Percentiles rank a stretch among this genome's conserved stretches.
These are phyloP conservation scores for Phytopythium oedochilum DNA, from an alignment of 352 stramenopile genomes.

Conservation along the genomic window DNA sequence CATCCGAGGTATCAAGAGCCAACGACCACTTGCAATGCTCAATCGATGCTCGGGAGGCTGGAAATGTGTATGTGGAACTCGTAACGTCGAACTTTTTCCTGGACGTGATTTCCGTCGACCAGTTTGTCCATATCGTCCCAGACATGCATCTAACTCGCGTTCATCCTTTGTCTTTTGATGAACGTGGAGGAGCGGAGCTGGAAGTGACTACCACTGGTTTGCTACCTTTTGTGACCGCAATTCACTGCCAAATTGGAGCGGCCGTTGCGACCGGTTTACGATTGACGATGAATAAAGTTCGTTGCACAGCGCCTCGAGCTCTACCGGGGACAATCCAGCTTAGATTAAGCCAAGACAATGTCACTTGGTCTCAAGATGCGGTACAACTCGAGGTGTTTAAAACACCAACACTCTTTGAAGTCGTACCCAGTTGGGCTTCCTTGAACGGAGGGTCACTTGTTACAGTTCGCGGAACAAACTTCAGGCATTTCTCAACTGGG, in stretches of 20 bases:
- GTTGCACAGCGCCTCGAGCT: constrained; percentile 22
- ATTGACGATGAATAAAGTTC: constrained; percentile 21
- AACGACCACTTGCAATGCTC: constrained; percentile 12
- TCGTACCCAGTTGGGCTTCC: constrained; percentile 11
- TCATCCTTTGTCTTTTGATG: constrained; percentile 30
- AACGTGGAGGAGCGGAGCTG: constrained; percentile 31
- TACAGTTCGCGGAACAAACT: constrained; percentile 34
- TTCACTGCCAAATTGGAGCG: constrained; percentile 35
- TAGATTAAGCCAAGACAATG: constrained; percentile 27
- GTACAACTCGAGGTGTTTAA: constrained; percentile 26
- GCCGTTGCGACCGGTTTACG: constrained; percentile 15
- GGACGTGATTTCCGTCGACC: constrained; percentile 12
- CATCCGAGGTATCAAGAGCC: background rate
- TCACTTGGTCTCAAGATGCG: constrained; percentile 25
- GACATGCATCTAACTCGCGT: constrained; percentile 14
- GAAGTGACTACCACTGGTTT: constrained; percentile 29
- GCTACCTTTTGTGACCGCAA: constrained; percentile 8
- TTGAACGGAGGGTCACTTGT: constrained; percentile 11
- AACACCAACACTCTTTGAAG: constrained; percentile 25
- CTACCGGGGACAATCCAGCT: constrained; percentile 16
- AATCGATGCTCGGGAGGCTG: constrained; percentile 28
- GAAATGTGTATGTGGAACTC: constrained; percentile 21
- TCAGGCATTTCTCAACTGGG: constrained; percentile 15
- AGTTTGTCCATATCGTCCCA: constrained; percentile 27
- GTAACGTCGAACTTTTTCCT: constrained; percentile 4